A percentile compares a stretch with the other conserved stretches of the same genome.
These are phyloP conservation scores for Marasmius oreades DNA, from an alignment of 1,284 basidiomycete species.

Conservation along the genomic window DNA sequence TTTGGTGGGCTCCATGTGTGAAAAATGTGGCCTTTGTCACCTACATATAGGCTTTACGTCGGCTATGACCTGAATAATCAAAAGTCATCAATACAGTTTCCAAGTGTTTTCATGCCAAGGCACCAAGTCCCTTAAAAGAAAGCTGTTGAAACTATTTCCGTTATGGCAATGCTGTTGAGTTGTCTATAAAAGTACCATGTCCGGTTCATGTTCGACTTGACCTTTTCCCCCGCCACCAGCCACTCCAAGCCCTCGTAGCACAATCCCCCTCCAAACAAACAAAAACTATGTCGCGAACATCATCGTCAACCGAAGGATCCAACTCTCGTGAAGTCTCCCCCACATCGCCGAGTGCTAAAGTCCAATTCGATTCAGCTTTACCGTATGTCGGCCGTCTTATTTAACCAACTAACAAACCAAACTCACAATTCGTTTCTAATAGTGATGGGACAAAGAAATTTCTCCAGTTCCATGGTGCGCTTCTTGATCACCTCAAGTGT, in stretches of 20 bases:
- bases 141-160: too few relatives aligned
- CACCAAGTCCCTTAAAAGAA: too few relatives aligned
- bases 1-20: too few relatives aligned
- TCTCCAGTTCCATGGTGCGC: not conserved
- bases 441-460: not conserved
- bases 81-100: too few relatives aligned
- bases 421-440: not conserved
- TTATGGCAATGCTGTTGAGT: too few relatives aligned
- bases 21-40: too few relatives aligned
- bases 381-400: not conserved
- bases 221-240: not conserved
- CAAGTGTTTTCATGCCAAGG: too few relatives aligned
- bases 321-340: not conserved
- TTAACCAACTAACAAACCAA: not conserved
- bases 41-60: too few relatives aligned
- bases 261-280: not conserved
- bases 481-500: not conserved
- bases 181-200: too few relatives aligned
- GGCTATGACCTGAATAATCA: too few relatives aligned
- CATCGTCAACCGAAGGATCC: not conserved
- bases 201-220: not conserved
- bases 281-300: not conserved
- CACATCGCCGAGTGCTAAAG: not conserved
- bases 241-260: not conserved
- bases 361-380: not conserved